Percentiles rank a stretch among this genome's conserved stretches.
phyloP scores from a whole-genome alignment of 805 yeast species.

The Isabelozyma rhagii region DNA sequence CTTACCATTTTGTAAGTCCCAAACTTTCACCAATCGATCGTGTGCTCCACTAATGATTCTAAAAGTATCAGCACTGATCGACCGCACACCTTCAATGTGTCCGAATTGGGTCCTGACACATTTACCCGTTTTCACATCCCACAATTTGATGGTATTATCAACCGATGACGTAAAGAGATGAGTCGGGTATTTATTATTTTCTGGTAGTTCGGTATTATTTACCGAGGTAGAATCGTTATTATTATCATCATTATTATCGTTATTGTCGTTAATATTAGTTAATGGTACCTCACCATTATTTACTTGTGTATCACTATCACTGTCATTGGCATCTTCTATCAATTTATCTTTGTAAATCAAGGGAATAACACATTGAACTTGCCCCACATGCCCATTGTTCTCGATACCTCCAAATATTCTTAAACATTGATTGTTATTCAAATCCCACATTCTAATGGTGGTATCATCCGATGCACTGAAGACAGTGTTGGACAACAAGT shows the following conservation, averaged over 20 bases:
- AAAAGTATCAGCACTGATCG: conserved; percentile 92
- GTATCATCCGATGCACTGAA: conserved; percentile 90
- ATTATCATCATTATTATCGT: conserved; percentile 6
- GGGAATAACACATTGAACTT: conserved; percentile 90
- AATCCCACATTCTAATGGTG: conserved; percentile 93
- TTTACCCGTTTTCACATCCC: conserved; percentile 85
- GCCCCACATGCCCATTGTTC: conserved; percentile 85
- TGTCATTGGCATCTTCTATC: conserved; percentile 44
- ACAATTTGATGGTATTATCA: conserved; percentile 88
- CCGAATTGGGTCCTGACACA: conserved; percentile 95
- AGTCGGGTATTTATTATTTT: conserved; percentile 56
- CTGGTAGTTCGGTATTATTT: conserved; percentile 11
- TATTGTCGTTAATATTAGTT: conserved; percentile 1
- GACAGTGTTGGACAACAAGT: conserved; percentile 70
- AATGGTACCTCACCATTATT: conserved; percentile 5
- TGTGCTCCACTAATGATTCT: conserved; percentile 94
- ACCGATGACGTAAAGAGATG: conserved; percentile 83
- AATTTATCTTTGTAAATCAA: conserved; percentile 64
- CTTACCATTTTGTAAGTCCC: conserved; percentile 95
- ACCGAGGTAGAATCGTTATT: conserved; percentile 9
- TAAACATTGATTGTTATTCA: conserved; percentile 73
- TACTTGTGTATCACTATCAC: conserved; percentile 28
- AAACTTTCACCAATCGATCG: conserved; percentile 82
- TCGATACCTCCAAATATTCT: conserved; percentile 74
- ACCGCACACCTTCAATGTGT: conserved; percentile 98